Base-by-base conservation (phyloP, 1,284 basidiomycete species). In the Trichosporon coremiiforme region DNA sequence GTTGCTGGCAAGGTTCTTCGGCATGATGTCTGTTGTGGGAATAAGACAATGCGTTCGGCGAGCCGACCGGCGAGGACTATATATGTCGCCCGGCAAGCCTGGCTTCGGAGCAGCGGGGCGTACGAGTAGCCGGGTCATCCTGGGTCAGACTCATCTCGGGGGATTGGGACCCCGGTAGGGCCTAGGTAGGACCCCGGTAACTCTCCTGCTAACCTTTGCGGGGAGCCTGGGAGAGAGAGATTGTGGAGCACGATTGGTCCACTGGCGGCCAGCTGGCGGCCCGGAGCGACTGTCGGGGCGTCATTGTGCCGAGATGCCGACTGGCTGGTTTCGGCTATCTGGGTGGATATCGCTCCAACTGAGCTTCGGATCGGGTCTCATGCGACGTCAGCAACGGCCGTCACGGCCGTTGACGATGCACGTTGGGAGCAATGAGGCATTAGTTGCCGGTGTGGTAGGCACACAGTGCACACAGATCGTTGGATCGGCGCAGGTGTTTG, bases 1-100 rank as follows among this genome's bases (percentile, higher is more conserved):
- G 57, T 62, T 35, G 17, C 57, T 62, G 8, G 29, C 29, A 33
- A 62, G 29, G 17, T 62, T 62, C 55, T 68, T 66, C 2, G 71
- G 45, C 73, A 72, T 74, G 8, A n/a, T 71, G 68, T 8, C 10
- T 9, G 22, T 20, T 53, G 12, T 25, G 29, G 31, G 29, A 10
- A 29, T 29, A 57, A n/a, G 22, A n/a, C 29, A 62, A 25, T 25
- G 25, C 25, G 57, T 33, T 29, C 57, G 29, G 57, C 57, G 17
- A 33, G 25, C 55, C 29, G 29, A 15, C 22, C 57, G 22, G 57
- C 17, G 7, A n/a, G 12, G 25, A 15, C 55, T 62, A 25, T 62
- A 62, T 62, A 62, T 33, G 50, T 22, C 6, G 22, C 20, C 25
- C 25, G 25, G 25, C 25, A 25, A 25, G 25, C 25, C 2, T 6